These are phyloP conservation scores for Bjerkandera adusta DNA, from an alignment of 1,284 basidiomycete genomes.

Conservation along the genomic window DNA sequence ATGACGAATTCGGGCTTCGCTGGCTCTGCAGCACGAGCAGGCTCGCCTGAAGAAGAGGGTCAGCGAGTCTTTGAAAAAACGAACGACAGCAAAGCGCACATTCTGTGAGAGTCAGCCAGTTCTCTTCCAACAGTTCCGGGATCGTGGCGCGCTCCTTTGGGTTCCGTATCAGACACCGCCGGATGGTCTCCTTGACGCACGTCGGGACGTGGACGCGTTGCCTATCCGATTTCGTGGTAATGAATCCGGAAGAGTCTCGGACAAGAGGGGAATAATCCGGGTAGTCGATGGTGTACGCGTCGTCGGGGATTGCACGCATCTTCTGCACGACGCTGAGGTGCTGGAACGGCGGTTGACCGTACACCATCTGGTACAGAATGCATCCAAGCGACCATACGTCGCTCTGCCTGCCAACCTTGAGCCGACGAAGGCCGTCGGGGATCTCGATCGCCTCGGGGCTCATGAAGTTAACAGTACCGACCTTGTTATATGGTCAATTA, in stretches of 20 bases:
- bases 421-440: constrained; percentile 71
- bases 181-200: constrained; percentile 73
- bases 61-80: background rate
- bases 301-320: constrained; percentile 85
- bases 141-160: constrained; percentile 83
- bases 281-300: constrained; percentile 70
- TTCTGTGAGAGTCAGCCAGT: constrained; percentile 64
- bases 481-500: constrained; percentile 39
- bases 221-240: background rate
- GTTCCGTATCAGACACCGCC: constrained; percentile 69
- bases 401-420: constrained; percentile 83
- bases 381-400: constrained; percentile 98
- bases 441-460: constrained; percentile 90
- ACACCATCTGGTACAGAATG: constrained; percentile 98
- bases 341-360: constrained; percentile 91
- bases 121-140: constrained; percentile 65
- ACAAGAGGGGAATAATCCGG: constrained; percentile 45
- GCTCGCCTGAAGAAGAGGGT: background rate
- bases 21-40: background rate
- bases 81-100: constrained; percentile 28
- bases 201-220: constrained; percentile 61
- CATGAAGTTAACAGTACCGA: constrained; percentile 96
- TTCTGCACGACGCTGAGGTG: constrained; percentile 78
- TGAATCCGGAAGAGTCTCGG: too few species aligned
- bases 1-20: constrained; percentile 31